Conservation (phyloP, 2,329 filamentous ascomycete genomes). For the Knufia fluminis region DNA sequence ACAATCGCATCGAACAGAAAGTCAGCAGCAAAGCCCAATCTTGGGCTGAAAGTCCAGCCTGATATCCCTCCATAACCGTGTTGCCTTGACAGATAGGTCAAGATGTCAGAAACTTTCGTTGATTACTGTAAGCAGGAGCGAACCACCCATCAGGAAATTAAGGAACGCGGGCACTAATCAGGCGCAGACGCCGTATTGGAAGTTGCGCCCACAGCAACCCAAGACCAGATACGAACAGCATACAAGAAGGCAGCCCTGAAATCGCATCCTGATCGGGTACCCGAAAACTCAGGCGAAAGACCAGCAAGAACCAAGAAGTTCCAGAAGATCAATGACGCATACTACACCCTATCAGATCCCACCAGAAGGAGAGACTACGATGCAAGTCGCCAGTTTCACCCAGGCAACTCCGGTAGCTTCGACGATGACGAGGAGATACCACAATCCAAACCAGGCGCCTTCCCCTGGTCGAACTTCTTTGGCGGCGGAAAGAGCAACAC, state of each 20-base stretch:
- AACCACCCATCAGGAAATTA: too few relatives aligned
- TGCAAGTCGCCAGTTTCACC: slow-evolving; percentile 53
- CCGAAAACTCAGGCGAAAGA: slow-evolving; percentile 74
- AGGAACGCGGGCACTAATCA: too few relatives aligned
- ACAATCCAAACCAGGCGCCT: slow-evolving; percentile 38
- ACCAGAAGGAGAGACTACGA: slow-evolving; percentile 76
- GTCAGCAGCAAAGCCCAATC: too few relatives aligned
- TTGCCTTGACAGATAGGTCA: too few relatives aligned
- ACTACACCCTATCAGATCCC: slow-evolving; percentile 79
- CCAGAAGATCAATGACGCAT: slow-evolving; percentile 86
- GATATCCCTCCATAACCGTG: too few relatives aligned
- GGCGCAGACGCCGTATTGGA: slow-evolving; percentile 48
- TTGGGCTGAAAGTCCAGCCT: too few relatives aligned
- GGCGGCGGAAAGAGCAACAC: slow-evolving; percentile 31
- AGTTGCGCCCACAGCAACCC: slow-evolving; percentile 61
- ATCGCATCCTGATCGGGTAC: slow-evolving; percentile 86
- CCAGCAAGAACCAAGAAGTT: slow-evolving; percentile 73
- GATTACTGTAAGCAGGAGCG: slow-evolving; percentile 19
- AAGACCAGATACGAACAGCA: slow-evolving; percentile 79
- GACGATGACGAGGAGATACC: slow-evolving; percentile 45
- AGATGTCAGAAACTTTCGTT: slow-evolving; percentile 18
- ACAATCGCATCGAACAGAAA: too few relatives aligned
- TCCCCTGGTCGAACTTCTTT: slow-evolving; percentile 58
- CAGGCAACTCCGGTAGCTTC: slow-evolving; percentile 36
- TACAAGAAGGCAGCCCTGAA: slow-evolving; percentile 92